Base-by-base conservation (phyloP, 2,329 filamentous ascomycete species). In the Zymoseptoria brevis region DNA sequence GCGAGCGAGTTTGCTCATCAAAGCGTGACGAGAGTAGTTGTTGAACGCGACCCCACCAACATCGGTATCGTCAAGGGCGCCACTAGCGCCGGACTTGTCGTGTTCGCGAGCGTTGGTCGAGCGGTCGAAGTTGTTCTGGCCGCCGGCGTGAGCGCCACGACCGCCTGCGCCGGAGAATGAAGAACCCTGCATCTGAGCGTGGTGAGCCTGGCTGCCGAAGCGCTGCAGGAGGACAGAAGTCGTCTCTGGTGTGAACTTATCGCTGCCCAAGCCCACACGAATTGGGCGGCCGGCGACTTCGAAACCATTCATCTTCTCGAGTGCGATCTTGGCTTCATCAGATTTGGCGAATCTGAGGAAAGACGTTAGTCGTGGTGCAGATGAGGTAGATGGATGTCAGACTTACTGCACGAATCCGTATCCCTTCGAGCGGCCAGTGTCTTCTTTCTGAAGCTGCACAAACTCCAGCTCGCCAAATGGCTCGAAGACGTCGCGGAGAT, bases 271-370 rank as follows among this genome's bases (percentile, higher is more conserved):
- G 76, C 94, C 94, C 76, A 99, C 95, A 74, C 94, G 91, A 75
- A 99, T 97, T 65, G 92, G 91, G 74, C 94, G 92, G 76, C 92
- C 92, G 71, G 94, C 94, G 68, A 99, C 86, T 77, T 97, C 94
- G 79, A 97, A 99, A 65, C 93, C 92, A 77, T 99, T 99, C 93
- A 99, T 96, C 78, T 96, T 96, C 76, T 96, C 91, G 65, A 99
- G 81, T 62, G 94, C 95, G 75, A 96, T 90, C 73, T 93, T 90
- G 72, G 94, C 94, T 76, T 96, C 87, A 65, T 85, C 85, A 60
- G 93, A 91, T 72, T 97, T 89, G 57, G 69, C 64, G 62, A 72
- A 73, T 50, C 68, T 71, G 49, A 29, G 21, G 19, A 24, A 6
- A 2, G 21, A 13, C 26, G 60, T 69, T 54, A 68, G 64, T 49